Evolutionary conservation across 768 basidiomycete genomes (phyloP), one percentile per base, ranked within the genome.

Genomic region (Coprinopsis strossmayeri): DNA sequence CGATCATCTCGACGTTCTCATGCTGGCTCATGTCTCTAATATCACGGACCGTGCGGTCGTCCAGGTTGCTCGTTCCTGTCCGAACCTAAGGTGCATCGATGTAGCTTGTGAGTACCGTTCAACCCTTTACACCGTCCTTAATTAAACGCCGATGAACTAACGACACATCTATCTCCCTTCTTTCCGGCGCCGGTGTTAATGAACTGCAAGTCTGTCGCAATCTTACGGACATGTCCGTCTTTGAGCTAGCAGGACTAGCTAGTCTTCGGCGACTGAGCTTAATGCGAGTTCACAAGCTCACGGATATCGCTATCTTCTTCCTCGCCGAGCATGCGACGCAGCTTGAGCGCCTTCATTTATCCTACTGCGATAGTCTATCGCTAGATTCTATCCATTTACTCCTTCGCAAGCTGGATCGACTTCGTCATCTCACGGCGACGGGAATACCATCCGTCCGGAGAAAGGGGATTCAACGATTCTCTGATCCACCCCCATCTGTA

Each of bases 221-320:
- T 50, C 67, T 97, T 49, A 94, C 91, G 51, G 92, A 97, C 63
- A 74, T 88, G 73, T 78, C 84, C 40, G 81, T 94, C 20, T 78
- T 85, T 58, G 91, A 92, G 69, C 66, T 96, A 38, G 83, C 87
- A 5, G 70, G 72, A 15, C 70, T 94, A 41, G 70, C 75, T 20
- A 75, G 77, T 23, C 73, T 97, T 27, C 82, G 81, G 48, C 79
- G 88, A 17, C 72, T 97, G 38, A 86, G 85, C 55, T 70, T 93
- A 45, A 86, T 90, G 30, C 82, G 90, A 32, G 82, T 94, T 3
- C 78, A 80, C 32, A 84, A 84, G 58, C 63, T 95, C 53, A 95
- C 92, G 13, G 92, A 94, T 65, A 81, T 87, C 58, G 87, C 83
- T 3, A 68, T 94, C 40, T 82, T 81, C 64, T 74, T 85, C 20